These are phyloP conservation scores for Cajanus cajan DNA, from an alignment of 306 rosid species.

Conservation along the genomic window DNA sequence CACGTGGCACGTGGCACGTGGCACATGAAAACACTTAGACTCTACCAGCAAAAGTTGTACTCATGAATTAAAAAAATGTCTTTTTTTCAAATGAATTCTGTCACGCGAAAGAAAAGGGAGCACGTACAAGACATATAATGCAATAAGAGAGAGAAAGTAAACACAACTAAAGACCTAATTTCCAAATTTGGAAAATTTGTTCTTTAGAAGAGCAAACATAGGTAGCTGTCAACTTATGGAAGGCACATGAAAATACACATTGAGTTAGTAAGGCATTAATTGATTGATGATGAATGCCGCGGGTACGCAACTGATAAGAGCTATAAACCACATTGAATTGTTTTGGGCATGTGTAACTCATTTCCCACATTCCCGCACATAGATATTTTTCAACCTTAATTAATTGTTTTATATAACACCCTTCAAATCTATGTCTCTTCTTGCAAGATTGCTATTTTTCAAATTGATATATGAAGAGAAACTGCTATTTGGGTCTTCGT, in stretches of 20 bases:
- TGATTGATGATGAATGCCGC: not conserved
- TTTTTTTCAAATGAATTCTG: not conserved
- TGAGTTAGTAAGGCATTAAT: not conserved
- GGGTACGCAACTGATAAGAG: not conserved
- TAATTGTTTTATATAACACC: not conserved
- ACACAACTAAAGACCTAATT: not conserved
- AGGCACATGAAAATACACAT: not conserved
- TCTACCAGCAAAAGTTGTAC: not conserved
- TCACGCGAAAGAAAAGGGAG: not conserved
- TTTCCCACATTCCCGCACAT: not conserved
- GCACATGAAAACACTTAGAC: not conserved
- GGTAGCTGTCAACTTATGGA: not conserved
- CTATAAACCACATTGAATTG: not conserved
- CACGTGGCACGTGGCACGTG: not conserved
- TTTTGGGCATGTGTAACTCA: constrained; percentile 20
- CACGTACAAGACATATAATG: not conserved
- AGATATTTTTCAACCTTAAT: not conserved
- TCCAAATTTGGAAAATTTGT: not conserved
- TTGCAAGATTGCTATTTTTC: not conserved
- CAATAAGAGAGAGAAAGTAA: constrained; percentile 2
- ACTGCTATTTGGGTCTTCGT: not conserved
- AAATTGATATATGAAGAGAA: not conserved
- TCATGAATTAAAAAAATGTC: too few relatives aligned
- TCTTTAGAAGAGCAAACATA: constrained; percentile 1
- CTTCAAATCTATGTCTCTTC: not conserved